Base-by-base conservation (phyloP, 2,329 filamentous ascomycete genomes). In the Curvularia lunata region DNA sequence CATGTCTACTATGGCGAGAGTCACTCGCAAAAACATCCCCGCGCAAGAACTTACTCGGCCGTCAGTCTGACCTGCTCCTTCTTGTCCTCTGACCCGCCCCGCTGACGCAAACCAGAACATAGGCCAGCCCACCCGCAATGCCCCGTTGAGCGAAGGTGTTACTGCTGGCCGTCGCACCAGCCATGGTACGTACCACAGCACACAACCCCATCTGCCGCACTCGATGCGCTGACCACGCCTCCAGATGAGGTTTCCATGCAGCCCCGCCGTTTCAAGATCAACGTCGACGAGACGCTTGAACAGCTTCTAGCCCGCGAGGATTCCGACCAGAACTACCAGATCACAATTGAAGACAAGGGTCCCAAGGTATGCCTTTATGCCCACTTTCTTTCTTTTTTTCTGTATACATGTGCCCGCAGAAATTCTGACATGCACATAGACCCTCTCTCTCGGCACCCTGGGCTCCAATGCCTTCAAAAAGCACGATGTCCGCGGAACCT, bases 341-440 rank as follows among this genome's bases (percentile, higher is more conserved):
- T 99, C 76, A 99, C 95, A 28, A 96, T 98, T 69, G 95, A 98
- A 73, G 95, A 99, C 79, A 85, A 86, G 63, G 95, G 95, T 0
- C 94, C 95, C 48, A 99, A 98, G 84, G 91, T 90, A 76, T 63
- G 72, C 43, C 25, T 21, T n/a, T 10, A 45, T 51, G 54, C 30
- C 43, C 34, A n/a, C 13, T 40, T 19, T 25, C 8, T 38, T 48
- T 27, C 41, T 45, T 3, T 28, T 45, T 42, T 9, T 43, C 13
- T 43, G 25, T n/a, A 43, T 12, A 42, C 12, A 7, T 30, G 42
- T 16, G 16, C 12, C 9, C 10, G 27, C 19, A 40, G 18, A 4
- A 18, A 21, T 23, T 61, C 71, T 78, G 59, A 80, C 64, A 48
- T 13, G 13, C 30, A 19, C 47, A 34, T 45, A 91, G 89, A 89